Conservation (phyloP, 23 red algal genomes). For the Cyanidiococcus yangmingshanensis region DNA sequence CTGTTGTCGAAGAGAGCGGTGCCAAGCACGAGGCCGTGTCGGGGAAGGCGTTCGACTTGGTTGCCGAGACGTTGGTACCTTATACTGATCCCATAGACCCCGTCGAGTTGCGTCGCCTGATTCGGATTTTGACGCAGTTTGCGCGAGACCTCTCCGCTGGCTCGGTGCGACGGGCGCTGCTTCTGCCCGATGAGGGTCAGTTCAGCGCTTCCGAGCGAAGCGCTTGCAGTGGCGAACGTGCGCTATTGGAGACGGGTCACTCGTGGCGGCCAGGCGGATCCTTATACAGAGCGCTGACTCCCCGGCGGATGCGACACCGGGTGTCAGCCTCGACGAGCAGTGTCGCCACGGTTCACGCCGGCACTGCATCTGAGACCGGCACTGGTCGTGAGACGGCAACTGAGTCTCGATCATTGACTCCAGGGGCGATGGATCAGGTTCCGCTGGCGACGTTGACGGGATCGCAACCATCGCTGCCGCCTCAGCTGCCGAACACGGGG, state of each 20-base stretch:
- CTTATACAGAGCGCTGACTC: background rate
- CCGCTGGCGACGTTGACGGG: background rate
- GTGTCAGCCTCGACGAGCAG: background rate
- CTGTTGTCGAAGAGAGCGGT: background rate
- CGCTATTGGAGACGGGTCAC: background rate
- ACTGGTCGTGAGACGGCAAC: background rate
- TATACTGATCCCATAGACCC: background rate
- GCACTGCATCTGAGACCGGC: background rate
- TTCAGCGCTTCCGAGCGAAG: no score
- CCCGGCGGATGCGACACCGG: background rate
- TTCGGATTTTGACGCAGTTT: background rate
- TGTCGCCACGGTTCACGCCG: background rate
- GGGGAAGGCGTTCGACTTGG: background rate
- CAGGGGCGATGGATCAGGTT: background rate
- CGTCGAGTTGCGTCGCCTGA: background rate
- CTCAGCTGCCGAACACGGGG: background rate
- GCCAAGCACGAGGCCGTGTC: background rate
- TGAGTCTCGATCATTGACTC: background rate
- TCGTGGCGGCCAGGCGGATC: background rate
- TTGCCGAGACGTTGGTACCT: background rate
- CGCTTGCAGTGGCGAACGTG: background rate
- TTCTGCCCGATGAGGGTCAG: background rate
- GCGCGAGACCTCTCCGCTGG: background rate
- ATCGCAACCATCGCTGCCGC: background rate
- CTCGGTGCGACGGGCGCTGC: background rate